Conservation (phyloP, 2,329 filamentous ascomycete genomes). For the Alternaria longipes region DNA sequence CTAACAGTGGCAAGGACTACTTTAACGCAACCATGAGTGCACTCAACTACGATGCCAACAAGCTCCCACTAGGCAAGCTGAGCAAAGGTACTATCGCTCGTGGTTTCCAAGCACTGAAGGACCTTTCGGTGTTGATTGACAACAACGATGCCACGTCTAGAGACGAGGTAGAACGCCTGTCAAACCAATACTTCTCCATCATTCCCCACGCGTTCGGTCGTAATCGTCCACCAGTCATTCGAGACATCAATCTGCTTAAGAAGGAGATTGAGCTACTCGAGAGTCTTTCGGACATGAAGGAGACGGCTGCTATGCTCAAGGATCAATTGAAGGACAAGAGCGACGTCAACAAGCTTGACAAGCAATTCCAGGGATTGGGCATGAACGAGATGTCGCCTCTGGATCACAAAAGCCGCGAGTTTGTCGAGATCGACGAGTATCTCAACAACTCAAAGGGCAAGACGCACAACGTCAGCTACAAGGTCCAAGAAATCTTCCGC, state of each 20-base stretch:
- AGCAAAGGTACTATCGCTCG: conserved; percentile 78
- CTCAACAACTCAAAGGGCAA: conserved; percentile 71
- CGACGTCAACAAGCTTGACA: conserved; percentile 72
- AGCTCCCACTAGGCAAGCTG: conserved; percentile 84
- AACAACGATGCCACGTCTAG: conserved; percentile 59
- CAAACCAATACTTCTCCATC: conserved; percentile 80
- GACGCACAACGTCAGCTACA: conserved; percentile 70
- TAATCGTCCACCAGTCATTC: conserved; percentile 74
- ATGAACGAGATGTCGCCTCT: conserved; percentile 81
- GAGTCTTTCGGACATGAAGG: conserved; percentile 85
- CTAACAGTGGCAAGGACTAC: conserved; percentile 55
- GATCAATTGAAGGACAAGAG: conserved; percentile 59
- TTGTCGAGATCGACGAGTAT: conserved; percentile 70
- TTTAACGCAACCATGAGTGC: conserved; percentile 73
- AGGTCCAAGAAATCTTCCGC: conserved; percentile 80
- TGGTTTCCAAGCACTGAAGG: conserved; percentile 80
- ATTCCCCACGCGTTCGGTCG: conserved; percentile 86
- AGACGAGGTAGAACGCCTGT: conserved; percentile 68
- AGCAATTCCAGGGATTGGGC: conserved; percentile 74
- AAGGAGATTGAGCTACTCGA: conserved; percentile 82
- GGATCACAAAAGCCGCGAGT: conserved; percentile 68
- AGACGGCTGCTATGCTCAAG: conserved; percentile 80
- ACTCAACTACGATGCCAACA: conserved; percentile 76
- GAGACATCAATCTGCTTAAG: conserved; percentile 67
- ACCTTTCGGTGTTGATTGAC: conserved; percentile 73